phyloP scores from a whole-genome alignment of 2,329 filamentous ascomycete genomes.

The Lachnellula subtilissima region DNA sequence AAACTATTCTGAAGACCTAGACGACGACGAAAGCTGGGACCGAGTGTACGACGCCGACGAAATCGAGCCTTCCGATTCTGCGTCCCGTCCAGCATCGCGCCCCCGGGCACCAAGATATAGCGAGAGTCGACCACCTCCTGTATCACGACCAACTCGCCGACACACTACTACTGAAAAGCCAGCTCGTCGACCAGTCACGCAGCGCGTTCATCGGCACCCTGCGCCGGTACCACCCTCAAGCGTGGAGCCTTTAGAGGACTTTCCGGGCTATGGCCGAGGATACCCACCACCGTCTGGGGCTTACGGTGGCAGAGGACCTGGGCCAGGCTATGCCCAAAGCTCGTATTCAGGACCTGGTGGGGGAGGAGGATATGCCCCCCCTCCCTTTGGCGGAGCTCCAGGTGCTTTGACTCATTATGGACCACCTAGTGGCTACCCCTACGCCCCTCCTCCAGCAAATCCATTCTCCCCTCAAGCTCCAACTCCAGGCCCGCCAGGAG shows the following conservation, averaged over 20 bases:
- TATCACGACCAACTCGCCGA: constrained; percentile 36
- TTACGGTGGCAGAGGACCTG: constrained; percentile 24
- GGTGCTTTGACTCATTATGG: constrained; percentile 30
- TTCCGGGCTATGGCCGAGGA: constrained; percentile 41
- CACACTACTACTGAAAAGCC: constrained; percentile 32
- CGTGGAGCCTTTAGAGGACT: constrained; percentile 63
- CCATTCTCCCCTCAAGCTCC: constrained; percentile 28
- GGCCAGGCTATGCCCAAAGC: constrained; percentile 28
- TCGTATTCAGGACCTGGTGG: constrained; percentile 22
- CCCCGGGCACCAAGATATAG: constrained; percentile 24
- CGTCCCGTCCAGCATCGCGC: constrained; percentile 45
- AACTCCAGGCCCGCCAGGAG: constrained; percentile 23
- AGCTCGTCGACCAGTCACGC: constrained; percentile 33
- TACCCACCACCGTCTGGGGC: constrained; percentile 30
- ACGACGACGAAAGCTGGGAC: constrained; percentile 25
- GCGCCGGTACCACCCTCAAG: constrained; percentile 53
- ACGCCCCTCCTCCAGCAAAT: constrained; percentile 20
- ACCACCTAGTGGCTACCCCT: constrained; percentile 20
- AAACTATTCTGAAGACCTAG: constrained; percentile 10
- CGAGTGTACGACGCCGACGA: constrained; percentile 41
- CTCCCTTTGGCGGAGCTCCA: constrained; percentile 25
- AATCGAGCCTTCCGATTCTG: constrained; percentile 54
- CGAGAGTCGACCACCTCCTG: constrained; percentile 33
- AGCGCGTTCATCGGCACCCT: constrained; percentile 39
- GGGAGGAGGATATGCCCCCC: constrained; percentile 21